Evolutionary conservation across 2,329 filamentous ascomycete species (phyloP), one percentile per base, ranked within the genome.

Genomic region (Ascochyta koolunga): DNA sequence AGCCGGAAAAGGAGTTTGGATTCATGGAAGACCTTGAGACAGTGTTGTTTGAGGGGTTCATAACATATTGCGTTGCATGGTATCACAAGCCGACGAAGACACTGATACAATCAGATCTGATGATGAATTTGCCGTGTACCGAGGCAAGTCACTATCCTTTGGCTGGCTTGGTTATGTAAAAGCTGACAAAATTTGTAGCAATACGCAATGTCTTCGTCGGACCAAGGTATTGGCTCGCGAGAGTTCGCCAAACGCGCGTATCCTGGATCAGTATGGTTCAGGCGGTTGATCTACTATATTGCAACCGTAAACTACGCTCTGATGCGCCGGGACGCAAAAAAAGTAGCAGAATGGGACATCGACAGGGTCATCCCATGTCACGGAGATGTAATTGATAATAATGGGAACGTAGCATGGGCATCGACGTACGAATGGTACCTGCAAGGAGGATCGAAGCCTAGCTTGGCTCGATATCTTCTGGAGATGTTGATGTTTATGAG

Each of bases 1-100:
- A 49, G 4, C 60, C 60, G 1, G 60, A 63, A 35, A 49, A 63
- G 15, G 50, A 54, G 10, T 63, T 58, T 13, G 45, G 46, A 4
- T 61, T 61, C 21, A 40, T 47, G n/a, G 44, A 50, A 4, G 54
- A 60, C 6, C 18, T 63, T 6, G 58, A 61, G 35, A 63, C 51
- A 1, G 60, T 63, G 1, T 29, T 61, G 7, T 63, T 63, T 7
- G 54, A 60, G 25, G 59, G 60, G 0, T 63, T 63, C 29, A 60
- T 63, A n/a, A 61, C 59, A 5, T 49, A 58, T 5, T 52, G 48
- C 37, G 56, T 60, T 11, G 60, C 60, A 13, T 63, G 60, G 60
- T 60, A 56, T 32, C 56, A 59, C 24, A 58, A 48, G 50, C 49
- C 56, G 1, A 54, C 45, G 3, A 46, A 36, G 24, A 63, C 60